Base-by-base conservation (phyloP, 169 alveolate species). In the Blepharisma undulans region DNA sequence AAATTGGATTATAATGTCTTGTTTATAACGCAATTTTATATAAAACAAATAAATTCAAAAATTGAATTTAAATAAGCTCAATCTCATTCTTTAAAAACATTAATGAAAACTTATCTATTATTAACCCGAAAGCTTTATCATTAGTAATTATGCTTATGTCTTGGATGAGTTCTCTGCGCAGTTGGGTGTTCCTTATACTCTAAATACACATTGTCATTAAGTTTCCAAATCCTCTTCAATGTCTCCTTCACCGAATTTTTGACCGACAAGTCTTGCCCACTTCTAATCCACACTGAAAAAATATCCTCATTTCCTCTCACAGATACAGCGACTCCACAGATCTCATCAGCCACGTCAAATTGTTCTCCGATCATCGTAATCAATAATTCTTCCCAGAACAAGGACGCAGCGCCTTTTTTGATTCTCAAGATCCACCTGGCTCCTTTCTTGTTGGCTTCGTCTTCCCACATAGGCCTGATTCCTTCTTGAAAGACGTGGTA, bases 401-500 rank as follows among this genome's bases (percentile, higher is more conserved):
- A 82, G 84, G 90, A 91, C 0, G 96, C 90, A 72, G 84, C 90
- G 48, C 96, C 95, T 92, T 94, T 93, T 84, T 93, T 93, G 32
- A 95, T 60, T 77, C 95, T 74, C 29, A 95, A 77, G 84, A 90
- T 92, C 93, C 95, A 95, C 90, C 95, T 92, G 32, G 96, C 97
- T 66, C 97, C 97, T 79, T 92, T 84, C 84, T 93, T 94, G 90
- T 95, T 95, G 21, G 91, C 92, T 81, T 94, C 96, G 89, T 95
- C 97, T 90, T 95, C 97, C 97, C 97, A 95, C 95, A 93, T 93
- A 29, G 97, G 97, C 74, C 92, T 91, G 19, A 95, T 92, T 71
- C 96, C 95, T 34, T 93, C 95, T 61, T 88, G 87, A 79, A 93
- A 93, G 32, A 95, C 71, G 90, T 94, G 97, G 88, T 93, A 93